A percentile compares a stretch with the other conserved stretches of the same genome.
phyloP scores from a whole-genome alignment of 2,329 filamentous ascomycete species.

The Aureobasidium mangrovei region DNA sequence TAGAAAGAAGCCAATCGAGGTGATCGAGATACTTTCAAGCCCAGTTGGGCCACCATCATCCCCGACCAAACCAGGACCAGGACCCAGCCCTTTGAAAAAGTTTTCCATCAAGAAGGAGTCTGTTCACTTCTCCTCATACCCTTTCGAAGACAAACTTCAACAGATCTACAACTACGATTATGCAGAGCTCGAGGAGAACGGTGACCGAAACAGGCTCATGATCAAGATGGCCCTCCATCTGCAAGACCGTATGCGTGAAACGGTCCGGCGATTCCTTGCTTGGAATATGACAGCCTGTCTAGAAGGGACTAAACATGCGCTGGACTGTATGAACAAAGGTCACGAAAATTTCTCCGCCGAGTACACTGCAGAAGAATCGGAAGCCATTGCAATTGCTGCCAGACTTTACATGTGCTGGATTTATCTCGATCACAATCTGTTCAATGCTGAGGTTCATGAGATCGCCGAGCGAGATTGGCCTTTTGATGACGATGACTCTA shows the following conservation, averaged over 20 bases:
- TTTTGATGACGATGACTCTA: neutral
- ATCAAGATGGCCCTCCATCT: neutral
- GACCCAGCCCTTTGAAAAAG: neutral
- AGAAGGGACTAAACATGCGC: neutral
- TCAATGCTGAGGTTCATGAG: neutral
- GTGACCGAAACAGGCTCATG: constrained; percentile 29
- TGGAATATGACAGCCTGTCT: constrained; percentile 34
- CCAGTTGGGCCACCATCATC: neutral
- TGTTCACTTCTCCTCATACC: constrained; percentile 1
- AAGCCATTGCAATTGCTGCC: constrained; percentile 1
- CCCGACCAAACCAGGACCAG: neutral
- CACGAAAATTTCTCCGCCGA: neutral
- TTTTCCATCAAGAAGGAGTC: neutral
- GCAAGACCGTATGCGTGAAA: neutral
- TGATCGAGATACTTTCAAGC: neutral
- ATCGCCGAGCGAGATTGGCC: neutral
- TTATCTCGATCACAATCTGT: neutral
- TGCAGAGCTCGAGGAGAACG: constrained; percentile 28
- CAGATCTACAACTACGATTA: constrained; percentile 28
- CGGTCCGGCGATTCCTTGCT: constrained; percentile 29
- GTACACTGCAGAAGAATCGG: neutral
- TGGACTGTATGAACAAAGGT: neutral
- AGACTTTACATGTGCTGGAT: neutral
- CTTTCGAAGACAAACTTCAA: constrained; percentile 17
- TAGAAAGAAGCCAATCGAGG: neutral